These are phyloP conservation scores for Angomonas deanei DNA, from an alignment of 208 protist species.

Conservation along the genomic window DNA sequence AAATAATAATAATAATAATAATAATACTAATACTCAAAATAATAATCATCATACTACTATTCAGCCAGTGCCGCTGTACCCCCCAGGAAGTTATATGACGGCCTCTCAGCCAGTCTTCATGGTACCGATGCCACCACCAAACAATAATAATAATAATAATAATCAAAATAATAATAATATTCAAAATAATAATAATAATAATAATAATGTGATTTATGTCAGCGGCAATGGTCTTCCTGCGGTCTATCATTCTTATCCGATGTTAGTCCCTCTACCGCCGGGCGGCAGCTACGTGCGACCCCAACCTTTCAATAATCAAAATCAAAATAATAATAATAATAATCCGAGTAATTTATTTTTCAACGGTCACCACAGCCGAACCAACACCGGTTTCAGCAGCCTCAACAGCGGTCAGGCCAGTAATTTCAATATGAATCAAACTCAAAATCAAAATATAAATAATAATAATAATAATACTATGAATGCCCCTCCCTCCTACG, in stretches of 20 bases:
- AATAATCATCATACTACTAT: background rate
- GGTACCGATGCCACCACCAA: background rate
- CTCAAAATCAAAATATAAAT: constrained; percentile 2
- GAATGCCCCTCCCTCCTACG: constrained; percentile 31
- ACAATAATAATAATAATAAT: background rate
- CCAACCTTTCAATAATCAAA: constrained; percentile 1
- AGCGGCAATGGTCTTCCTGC: background rate
- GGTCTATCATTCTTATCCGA: background rate
- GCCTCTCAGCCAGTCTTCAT: background rate
- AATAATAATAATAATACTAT: constrained; percentile 8
- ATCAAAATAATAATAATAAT: background rate
- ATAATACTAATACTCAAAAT: background rate
- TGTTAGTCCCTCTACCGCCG: too few relatives aligned
- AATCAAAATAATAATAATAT: background rate
- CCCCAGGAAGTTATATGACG: background rate
- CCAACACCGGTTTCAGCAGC: too few relatives aligned
- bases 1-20: constrained; percentile 2
- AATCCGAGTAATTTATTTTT: too few relatives aligned
- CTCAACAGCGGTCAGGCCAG: too few relatives aligned
- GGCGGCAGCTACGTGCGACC: too few relatives aligned
- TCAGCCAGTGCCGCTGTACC: background rate
- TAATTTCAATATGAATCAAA: constrained; percentile 9
- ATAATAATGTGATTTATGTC: background rate
- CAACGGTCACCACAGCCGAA: too few relatives aligned
- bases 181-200: background rate